Evolutionary conservation across 345 rosid genomes (phyloP).

Genomic region (Euphorbia lathyris): DNA sequence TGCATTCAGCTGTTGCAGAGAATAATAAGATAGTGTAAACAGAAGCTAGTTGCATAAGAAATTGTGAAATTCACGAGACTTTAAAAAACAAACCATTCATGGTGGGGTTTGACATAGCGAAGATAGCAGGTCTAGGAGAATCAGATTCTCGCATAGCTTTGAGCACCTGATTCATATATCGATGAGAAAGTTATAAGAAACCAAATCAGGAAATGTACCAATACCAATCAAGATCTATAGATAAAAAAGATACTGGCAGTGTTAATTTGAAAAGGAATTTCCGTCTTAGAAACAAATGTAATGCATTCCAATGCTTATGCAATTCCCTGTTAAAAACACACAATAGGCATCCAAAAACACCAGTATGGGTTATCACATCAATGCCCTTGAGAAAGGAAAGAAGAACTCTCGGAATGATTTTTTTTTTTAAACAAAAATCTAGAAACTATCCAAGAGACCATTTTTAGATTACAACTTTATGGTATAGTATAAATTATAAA

Average conservation of each 20-base stretch:
- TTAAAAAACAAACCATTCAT: slow-evolving; percentile 61
- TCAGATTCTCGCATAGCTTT: slow-evolving; percentile 83
- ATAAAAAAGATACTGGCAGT: slow-evolving; percentile 1
- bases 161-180: slow-evolving; percentile 61
- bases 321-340: neutral
- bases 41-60: slow-evolving; percentile 16
- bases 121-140: slow-evolving; percentile 84
- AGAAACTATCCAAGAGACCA: neutral
- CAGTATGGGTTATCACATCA: neutral
- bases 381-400: neutral
- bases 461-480: neutral
- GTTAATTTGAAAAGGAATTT: neutral
- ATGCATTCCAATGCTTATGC: neutral
- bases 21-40: slow-evolving; percentile 19
- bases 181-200: slow-evolving; percentile 15
- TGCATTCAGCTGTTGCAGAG: slow-evolving; percentile 78
- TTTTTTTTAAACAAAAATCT: too few relatives aligned
- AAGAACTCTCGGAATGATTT: too few relatives aligned
- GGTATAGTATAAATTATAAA: neutral
- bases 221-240: neutral
- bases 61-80: slow-evolving; percentile 4
- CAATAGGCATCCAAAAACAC: neutral
- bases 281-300: neutral
- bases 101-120: slow-evolving; percentile 99
- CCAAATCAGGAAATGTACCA: neutral